A percentile compares a stretch with the other conserved stretches of the same genome.
Conservation (phyloP, 345 rosid genomes). For the Sisymbrium irio region DNA sequence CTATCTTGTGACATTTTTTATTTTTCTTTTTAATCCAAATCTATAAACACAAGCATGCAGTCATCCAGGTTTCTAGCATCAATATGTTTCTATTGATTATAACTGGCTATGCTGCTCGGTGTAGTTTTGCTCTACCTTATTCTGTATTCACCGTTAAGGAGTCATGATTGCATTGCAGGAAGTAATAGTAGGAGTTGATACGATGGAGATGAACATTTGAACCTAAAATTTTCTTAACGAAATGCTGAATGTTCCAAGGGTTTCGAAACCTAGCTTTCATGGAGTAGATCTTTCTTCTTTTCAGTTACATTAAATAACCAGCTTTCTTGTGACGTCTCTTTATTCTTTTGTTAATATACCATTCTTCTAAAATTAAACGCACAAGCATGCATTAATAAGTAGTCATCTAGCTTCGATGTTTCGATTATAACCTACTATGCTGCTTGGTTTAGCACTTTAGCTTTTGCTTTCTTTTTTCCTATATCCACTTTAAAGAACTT, state of each 20-base stretch:
- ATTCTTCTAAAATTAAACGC: not conserved
- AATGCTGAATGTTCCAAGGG: not conserved
- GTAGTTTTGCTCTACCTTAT: not conserved
- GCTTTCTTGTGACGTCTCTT: not conserved
- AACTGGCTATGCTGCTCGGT: not conserved
- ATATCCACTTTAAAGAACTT: slow-evolving; percentile 15
- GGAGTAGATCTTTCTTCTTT: not conserved
- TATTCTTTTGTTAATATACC: not conserved
- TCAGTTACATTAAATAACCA: not conserved
- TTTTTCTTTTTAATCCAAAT: not conserved
- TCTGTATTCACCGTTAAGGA: not conserved
- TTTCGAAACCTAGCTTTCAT: not conserved
- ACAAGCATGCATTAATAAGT: not conserved
- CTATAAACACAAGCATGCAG: not conserved
- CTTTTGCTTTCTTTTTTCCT: not conserved
- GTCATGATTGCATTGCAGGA: slow-evolving; percentile 55
- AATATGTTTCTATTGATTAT: not conserved
- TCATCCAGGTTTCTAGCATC: not conserved
- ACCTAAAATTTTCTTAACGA: not conserved
- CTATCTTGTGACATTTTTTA: not conserved
- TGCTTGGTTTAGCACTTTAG: not conserved
- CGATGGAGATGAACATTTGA: slow-evolving; percentile 53
- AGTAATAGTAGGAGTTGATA: slow-evolving; percentile 79
- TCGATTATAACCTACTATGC: not conserved
- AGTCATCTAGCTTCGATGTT: not conserved